Percentiles rank a stretch among this genome's conserved stretches.
Conservation (phyloP, 2,329 filamentous ascomycete genomes). For the Fusarium foetens region DNA sequence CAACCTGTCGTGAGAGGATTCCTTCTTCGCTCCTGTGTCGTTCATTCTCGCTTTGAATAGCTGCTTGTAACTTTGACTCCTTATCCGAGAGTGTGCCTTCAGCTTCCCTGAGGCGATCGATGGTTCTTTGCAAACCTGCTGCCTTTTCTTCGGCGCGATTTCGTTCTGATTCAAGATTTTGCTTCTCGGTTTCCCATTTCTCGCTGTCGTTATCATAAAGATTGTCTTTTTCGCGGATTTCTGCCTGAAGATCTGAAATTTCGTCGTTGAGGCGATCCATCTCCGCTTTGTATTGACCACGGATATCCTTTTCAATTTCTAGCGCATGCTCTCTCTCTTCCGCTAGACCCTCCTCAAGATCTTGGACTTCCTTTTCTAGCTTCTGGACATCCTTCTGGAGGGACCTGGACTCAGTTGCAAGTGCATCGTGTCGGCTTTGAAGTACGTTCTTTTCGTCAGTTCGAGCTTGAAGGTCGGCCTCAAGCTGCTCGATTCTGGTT, state of each 20-base stretch:
- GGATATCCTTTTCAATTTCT: conserved; percentile 69
- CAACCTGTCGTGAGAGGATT: conserved; percentile 76
- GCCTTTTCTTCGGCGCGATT: conserved; percentile 75
- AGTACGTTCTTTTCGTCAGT: conserved; percentile 75
- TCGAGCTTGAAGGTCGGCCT: conserved; percentile 68
- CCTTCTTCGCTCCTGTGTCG: conserved; percentile 78
- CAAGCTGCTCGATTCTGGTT: conserved; percentile 63
- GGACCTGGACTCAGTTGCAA: conserved; percentile 72
- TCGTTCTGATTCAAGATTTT: conserved; percentile 72
- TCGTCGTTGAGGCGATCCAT: conserved; percentile 65
- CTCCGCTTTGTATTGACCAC: conserved; percentile 56
- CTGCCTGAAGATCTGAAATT: conserved; percentile 70
- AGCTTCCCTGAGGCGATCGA: conserved; percentile 74
- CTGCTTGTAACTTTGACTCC: conserved; percentile 73
- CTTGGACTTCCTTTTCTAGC: conserved; percentile 57
- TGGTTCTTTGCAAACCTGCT: conserved; percentile 73
- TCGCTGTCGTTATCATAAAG: conserved; percentile 77
- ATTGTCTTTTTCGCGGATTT: conserved; percentile 75
- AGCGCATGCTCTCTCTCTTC: conserved; percentile 67
- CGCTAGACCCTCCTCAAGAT: conserved; percentile 60
- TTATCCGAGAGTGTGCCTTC: conserved; percentile 75
- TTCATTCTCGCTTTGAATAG: conserved; percentile 75
- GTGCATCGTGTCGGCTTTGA: conserved; percentile 73
- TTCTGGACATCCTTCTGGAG: conserved; percentile 71
- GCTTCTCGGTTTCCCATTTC: conserved; percentile 74